Percentiles rank a stretch among this genome's conserved stretches.
Evolutionary conservation across 768 basidiomycete genomes (phyloP).

Genomic region (Hemileccinum rubropunctum): DNA sequence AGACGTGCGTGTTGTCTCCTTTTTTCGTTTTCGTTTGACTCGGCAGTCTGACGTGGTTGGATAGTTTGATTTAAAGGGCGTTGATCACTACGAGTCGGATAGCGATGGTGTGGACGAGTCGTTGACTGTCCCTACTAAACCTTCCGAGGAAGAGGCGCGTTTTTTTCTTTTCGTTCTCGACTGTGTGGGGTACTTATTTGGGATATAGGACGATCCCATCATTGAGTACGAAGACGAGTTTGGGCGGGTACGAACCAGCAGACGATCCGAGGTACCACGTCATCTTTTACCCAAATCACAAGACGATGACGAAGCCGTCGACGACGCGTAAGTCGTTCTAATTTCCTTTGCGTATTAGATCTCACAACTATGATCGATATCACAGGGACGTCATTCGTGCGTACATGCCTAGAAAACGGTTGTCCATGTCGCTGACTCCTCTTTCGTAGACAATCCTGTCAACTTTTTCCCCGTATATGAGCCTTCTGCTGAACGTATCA

Average conservation of each 20-base stretch:
- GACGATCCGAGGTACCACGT: slow-evolving; percentile 75
- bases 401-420: slow-evolving; percentile 10
- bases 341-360: background rate
- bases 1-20: slow-evolving; percentile 54
- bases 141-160: slow-evolving; percentile 39
- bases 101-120: slow-evolving; percentile 82
- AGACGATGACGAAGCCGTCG: slow-evolving; percentile 37
- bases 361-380: slow-evolving; percentile 5
- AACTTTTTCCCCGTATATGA: slow-evolving; percentile 88
- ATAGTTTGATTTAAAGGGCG: slow-evolving; percentile 65
- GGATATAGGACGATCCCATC: slow-evolving; percentile 63
- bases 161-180: background rate
- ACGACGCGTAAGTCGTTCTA: slow-evolving; percentile 52
- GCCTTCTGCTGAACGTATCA: slow-evolving; percentile 75
- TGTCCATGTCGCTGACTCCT: slow-evolving; percentile 1
- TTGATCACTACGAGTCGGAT: slow-evolving; percentile 58
- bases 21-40: background rate
- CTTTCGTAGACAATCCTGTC: slow-evolving; percentile 65
- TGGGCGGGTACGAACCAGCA: slow-evolving; percentile 68
- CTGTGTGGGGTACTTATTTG: background rate
- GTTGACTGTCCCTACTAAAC: slow-evolving; percentile 51
- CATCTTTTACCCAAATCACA: slow-evolving; percentile 49
- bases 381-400: slow-evolving; percentile 59
- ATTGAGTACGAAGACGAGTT: slow-evolving; percentile 89
- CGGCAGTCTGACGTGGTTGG: background rate